Base-by-base conservation (phyloP, 1,139 yeast species). In the Debaryomycetaceae sp. region DNA sequence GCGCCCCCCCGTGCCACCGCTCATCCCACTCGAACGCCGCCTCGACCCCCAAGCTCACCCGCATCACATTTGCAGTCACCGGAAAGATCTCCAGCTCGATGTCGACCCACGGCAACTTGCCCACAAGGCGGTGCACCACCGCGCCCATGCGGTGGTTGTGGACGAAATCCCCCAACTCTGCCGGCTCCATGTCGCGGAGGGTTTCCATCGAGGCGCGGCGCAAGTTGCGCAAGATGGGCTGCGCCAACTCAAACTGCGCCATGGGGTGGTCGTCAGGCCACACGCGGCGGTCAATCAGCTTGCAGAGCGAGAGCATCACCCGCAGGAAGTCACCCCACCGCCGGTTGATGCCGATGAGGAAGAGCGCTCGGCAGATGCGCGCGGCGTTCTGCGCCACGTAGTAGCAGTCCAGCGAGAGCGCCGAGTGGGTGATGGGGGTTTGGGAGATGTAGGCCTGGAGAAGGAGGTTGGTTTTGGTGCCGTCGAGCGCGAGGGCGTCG, bases 351-450 rank as follows among this genome's bases (percentile, higher is more conserved):
- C 95, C 93, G 40, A 93, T 77, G 37, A 89, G 60, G 45, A 93
- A 88, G 30, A 93, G 62, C 0, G 98, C 96, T 16, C 98, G 72
- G 45, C 95, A 76, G 21, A 93, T 91, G 63, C 99, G 78, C 1
- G 91, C 88, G 2, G 97, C 74, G 46, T 93, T 93, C 49, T 93
- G 98, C 2, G 97, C 96, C 36, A 93, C 95, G 52, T 91, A 93
- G 39, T 85, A 83, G 25, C 88, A 71, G 55, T 93, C 98, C 0
- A 96, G 85, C 2, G 77, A 65, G 39, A 93, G 63, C 0, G 96
- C 83, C 1, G 96, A 78, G 39, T 88, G 95, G 42, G 71, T 73
- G 23, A 89, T 74, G 8, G 55, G 46, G 0, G 88, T 78, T 37
- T 79, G 79, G 0, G 97, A 86, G 18, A 93, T 83, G 51, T 71